phyloP scores from a whole-genome alignment of 345 rosid species.

The Rhodomyrtus tomentosa region DNA sequence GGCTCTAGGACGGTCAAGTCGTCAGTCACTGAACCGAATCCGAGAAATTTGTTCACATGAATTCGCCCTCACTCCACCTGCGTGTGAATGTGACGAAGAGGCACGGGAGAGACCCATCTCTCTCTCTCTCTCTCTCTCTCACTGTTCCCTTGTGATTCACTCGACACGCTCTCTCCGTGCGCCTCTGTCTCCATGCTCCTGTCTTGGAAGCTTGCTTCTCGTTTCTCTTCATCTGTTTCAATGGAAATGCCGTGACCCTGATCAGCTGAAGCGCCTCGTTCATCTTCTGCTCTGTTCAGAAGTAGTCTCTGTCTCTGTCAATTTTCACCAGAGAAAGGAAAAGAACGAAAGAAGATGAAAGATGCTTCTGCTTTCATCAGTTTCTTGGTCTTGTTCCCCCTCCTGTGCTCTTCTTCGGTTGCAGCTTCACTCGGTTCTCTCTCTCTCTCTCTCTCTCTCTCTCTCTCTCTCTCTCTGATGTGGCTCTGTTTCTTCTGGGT shows the following conservation, averaged over 20 bases:
- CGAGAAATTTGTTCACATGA: not conserved
- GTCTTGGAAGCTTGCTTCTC: not conserved
- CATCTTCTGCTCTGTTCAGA: not conserved
- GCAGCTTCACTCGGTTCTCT: constrained; percentile 27
- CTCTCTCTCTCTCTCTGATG: not conserved
- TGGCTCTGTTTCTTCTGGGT: not conserved
- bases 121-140: not conserved
- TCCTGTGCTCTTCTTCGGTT: constrained; percentile 10
- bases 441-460: not conserved
- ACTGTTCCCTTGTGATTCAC: constrained; percentile 4
- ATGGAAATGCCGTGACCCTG: not conserved
- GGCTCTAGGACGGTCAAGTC: not conserved
- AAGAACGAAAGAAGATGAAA: not conserved
- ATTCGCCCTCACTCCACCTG: not conserved
- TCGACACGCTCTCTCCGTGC: not conserved
- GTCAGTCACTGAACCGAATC: not conserved
- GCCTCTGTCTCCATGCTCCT: not conserved
- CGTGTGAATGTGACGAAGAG: not conserved
- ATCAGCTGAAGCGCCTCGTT: not conserved
- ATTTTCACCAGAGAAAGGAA: not conserved
- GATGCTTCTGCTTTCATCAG: not conserved
- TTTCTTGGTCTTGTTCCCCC: constrained; percentile 16
- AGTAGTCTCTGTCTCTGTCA: not conserved
- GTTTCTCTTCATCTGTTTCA: not conserved
- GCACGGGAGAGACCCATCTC: not conserved